A percentile compares a stretch with the other conserved stretches of the same genome.
Conservation (phyloP, 768 basidiomycete species). For the Mycena filopes region DNA sequence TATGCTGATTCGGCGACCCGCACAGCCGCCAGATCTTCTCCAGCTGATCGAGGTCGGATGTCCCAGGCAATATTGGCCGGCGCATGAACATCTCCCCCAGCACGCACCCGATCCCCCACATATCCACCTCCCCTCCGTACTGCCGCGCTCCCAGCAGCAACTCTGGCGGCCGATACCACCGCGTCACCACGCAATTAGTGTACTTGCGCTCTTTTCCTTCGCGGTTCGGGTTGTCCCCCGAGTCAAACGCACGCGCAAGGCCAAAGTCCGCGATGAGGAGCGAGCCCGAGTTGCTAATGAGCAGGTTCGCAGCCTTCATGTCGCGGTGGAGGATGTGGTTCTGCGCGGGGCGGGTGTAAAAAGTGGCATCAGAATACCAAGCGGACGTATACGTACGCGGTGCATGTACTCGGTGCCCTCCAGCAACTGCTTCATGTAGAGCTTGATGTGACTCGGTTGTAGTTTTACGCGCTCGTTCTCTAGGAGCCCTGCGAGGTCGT, state of each 20-base stretch:
- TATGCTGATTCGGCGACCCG: conserved; percentile 86
- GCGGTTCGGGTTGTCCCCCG: conserved; percentile 51
- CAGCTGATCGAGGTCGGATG: conserved; percentile 91
- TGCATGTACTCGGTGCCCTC: conserved; percentile 98
- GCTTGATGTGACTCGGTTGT: conserved; percentile 87
- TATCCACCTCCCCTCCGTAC: conserved; percentile 94
- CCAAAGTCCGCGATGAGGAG: conserved; percentile 96
- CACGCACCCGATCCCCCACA: conserved; percentile 99
- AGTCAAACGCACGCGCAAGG: conserved; percentile 85
- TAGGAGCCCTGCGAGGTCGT: conserved; percentile 94
- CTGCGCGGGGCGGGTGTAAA: conserved; percentile 51
- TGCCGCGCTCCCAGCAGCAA: conserved; percentile 87
- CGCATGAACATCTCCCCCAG: conserved; percentile 96
- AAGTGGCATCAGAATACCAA: conserved; percentile 22
- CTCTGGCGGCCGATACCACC: conserved; percentile 96
- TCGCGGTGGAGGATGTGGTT: conserved; percentile 98
- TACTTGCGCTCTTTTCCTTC: conserved; percentile 73
- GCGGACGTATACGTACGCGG: conserved; percentile 66
- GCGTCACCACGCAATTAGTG: conserved; percentile 94
- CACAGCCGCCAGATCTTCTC: conserved; percentile 91
- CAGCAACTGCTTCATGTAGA: conserved; percentile 96
- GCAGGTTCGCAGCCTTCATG: conserved; percentile 97
- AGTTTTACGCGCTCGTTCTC: conserved; percentile 92
- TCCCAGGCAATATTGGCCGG: conserved; percentile 87
- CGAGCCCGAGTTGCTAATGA: conserved; percentile 88